Evolutionary conservation across 2,329 filamentous ascomycete species (phyloP).

Genomic region (Colletotrichum paranaense): DNA sequence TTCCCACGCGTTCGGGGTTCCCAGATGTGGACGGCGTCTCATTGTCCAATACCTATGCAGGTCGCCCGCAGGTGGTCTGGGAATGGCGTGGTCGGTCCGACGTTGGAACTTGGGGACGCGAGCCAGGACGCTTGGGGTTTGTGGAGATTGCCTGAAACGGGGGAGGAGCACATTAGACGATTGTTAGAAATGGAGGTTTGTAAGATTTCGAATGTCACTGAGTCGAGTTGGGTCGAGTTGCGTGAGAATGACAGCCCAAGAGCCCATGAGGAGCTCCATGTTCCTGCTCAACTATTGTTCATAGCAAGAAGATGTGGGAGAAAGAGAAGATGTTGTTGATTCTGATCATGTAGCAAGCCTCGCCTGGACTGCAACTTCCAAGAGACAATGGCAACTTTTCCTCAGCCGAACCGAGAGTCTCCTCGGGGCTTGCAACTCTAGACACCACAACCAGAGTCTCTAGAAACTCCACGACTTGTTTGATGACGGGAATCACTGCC

Average conservation of each 20-base stretch:
- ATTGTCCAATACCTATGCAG: not conserved
- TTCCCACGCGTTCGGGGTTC: not conserved
- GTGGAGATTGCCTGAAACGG: conserved; percentile 19
- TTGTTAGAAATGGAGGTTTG: not conserved
- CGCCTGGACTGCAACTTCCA: too few species aligned
- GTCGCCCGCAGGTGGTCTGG: not conserved
- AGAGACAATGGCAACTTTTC: not conserved
- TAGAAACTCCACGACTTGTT: not conserved
- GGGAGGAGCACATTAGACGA: not conserved
- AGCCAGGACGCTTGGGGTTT: not conserved
- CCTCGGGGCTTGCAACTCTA: conserved; percentile 1
- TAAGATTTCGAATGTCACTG: conserved; percentile 5
- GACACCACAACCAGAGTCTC: not conserved
- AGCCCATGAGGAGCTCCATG: not conserved
- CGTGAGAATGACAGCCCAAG: not conserved
- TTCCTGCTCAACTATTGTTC: not conserved
- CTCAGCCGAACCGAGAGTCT: not conserved
- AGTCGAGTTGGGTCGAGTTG: not conserved
- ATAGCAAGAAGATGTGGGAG: not conserved
- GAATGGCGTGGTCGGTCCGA: conserved; percentile 10
- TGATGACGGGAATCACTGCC: not conserved
- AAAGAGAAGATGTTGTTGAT: not conserved
- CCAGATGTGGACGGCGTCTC: not conserved
- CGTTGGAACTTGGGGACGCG: not conserved
- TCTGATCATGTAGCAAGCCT: not conserved